Percentiles rank a stretch among this genome's conserved stretches.
These are phyloP conservation scores for Hygrophorus pudorinus DNA, from an alignment of 768 basidiomycete species.

Conservation along the genomic window DNA sequence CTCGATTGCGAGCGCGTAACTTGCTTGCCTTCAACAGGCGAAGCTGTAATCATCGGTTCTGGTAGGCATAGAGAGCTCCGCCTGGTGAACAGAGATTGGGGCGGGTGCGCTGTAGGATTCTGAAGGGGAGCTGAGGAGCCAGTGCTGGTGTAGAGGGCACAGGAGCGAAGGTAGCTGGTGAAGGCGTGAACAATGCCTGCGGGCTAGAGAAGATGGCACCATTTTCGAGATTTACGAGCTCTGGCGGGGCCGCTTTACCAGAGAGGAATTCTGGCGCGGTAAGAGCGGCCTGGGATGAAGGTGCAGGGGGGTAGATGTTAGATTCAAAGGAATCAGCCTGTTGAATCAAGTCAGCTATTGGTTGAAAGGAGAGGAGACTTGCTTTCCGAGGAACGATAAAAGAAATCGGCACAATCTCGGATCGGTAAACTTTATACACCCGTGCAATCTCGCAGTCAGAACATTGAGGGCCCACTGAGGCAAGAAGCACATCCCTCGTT, in stretches of 20 bases:
- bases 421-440: slow-evolving; percentile 77
- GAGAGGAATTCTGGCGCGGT: slow-evolving; percentile 79
- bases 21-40: slow-evolving; percentile 13
- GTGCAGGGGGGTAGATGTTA: slow-evolving; percentile 92
- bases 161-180: slow-evolving; percentile 26
- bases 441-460: slow-evolving; percentile 91
- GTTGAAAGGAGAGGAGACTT: slow-evolving; percentile 13
- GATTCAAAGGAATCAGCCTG: slow-evolving; percentile 94
- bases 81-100: slow-evolving; percentile 6
- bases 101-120: slow-evolving; percentile 21
- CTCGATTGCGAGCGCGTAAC: slow-evolving; percentile 13
- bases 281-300: slow-evolving; percentile 70
- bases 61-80: neutral
- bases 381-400: slow-evolving; percentile 95
- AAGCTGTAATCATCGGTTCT: neutral
- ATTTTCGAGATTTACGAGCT: slow-evolving; percentile 72
- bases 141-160: slow-evolving; percentile 24
- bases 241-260: slow-evolving; percentile 71
- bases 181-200: slow-evolving; percentile 6
- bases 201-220: slow-evolving; percentile 33
- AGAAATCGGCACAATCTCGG: slow-evolving; percentile 77
- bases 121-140: slow-evolving; percentile 12
- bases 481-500: slow-evolving; percentile 95
- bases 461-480: slow-evolving; percentile 81
- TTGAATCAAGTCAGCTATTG: slow-evolving; percentile 1